Percentiles rank a stretch among this genome's conserved stretches.
Evolutionary conservation across 2,329 filamentous ascomycete genomes (phyloP).

Genomic region (Ophiostoma perfectum): DNA sequence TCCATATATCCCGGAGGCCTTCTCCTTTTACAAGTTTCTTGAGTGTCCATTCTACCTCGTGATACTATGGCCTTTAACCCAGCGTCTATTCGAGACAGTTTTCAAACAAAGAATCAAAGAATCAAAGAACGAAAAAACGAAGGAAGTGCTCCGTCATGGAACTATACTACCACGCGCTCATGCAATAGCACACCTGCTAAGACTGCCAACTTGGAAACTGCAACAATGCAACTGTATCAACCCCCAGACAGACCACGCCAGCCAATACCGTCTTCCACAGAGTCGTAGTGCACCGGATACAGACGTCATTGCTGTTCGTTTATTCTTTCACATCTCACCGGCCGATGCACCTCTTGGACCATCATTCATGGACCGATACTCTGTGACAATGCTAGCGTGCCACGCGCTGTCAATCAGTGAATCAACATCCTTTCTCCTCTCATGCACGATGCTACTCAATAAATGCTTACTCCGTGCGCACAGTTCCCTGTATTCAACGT

Average conservation of each 20-base stretch:
- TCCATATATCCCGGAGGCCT: neutral
- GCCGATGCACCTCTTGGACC: too few species aligned
- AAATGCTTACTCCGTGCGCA: too few species aligned
- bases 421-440: too few species aligned
- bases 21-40: neutral
- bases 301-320: neutral
- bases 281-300: neutral
- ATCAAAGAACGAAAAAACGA: too few species aligned
- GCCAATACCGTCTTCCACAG: neutral
- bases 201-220: neutral
- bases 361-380: too few species aligned
- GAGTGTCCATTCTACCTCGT: neutral
- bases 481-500: too few species aligned
- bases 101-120: neutral
- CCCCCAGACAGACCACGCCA: neutral
- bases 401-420: too few species aligned
- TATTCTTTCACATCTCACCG: too few species aligned
- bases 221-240: neutral
- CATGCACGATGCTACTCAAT: too few species aligned
- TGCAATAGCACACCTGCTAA: conserved; percentile 1
- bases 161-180: neutral
- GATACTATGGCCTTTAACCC: neutral
- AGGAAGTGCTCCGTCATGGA: neutral
- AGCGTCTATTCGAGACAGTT: neutral
- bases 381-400: too few species aligned